These are phyloP conservation scores for Chionographis japonica DNA, from an alignment of 106 monocot species.

Conservation along the genomic window DNA sequence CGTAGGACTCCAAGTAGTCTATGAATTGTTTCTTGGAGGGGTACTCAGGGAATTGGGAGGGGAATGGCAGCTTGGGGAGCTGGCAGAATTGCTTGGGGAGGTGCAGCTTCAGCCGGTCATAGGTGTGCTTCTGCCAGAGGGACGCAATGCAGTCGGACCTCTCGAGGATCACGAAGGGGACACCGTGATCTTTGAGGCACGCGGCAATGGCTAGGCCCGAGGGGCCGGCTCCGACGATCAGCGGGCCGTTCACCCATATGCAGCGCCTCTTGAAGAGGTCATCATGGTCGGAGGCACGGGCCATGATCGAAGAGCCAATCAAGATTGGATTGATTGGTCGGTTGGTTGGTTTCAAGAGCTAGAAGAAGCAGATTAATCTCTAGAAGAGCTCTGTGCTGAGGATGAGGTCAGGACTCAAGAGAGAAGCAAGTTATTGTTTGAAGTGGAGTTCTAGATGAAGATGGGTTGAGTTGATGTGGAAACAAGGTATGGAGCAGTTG, in stretches of 20 bases:
- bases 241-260: conserved; percentile 47
- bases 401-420: no score
- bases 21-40: conserved; percentile 39
- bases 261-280: conserved; percentile 11
- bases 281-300: background rate
- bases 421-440: no score
- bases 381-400: no score
- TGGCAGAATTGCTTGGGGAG: conserved; percentile 55
- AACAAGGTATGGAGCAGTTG: no score
- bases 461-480: no score
- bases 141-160: conserved; percentile 49
- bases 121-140: conserved; percentile 44
- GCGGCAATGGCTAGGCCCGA: conserved; percentile 43
- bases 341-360: background rate
- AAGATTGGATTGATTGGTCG: background rate
- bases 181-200: conserved; percentile 30
- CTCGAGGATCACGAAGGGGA: conserved; percentile 47
- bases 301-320: background rate
- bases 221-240: conserved; percentile 48
- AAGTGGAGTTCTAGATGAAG: no score
- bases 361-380: no score
- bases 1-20: conserved; percentile 34
- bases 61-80: conserved; percentile 37
- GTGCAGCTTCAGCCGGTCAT: conserved; percentile 45
- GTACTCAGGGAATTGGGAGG: conserved; percentile 36